Evolutionary conservation across 345 rosid species (phyloP).

Genomic region (Brassica cretica): DNA sequence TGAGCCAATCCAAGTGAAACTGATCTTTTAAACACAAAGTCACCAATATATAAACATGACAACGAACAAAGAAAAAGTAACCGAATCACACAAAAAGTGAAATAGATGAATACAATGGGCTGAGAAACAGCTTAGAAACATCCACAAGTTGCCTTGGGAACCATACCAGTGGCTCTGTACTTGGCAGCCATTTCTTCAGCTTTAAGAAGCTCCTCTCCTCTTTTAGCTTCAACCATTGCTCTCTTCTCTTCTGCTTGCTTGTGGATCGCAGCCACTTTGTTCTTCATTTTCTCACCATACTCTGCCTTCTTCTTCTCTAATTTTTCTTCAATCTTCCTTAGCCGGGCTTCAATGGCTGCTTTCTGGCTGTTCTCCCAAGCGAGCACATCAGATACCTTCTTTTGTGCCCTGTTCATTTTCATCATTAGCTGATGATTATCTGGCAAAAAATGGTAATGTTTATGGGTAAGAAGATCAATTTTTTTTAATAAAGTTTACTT

Average conservation of each 20-base stretch:
- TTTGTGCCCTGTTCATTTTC: constrained; percentile 67
- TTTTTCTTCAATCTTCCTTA: constrained; percentile 76
- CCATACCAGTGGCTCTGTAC: constrained; percentile 67
- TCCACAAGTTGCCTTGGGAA: constrained; percentile 74
- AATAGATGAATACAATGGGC: constrained; percentile 21
- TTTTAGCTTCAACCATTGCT: constrained; percentile 76
- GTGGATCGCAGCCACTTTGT: constrained; percentile 71
- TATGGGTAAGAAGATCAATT: too few relatives aligned
- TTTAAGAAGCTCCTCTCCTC: constrained; percentile 76
- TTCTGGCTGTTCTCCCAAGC: constrained; percentile 94
- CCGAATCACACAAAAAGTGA: constrained; percentile 9
- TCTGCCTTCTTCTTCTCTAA: constrained; percentile 81
- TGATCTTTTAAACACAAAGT: constrained; percentile 1
- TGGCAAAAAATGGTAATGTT: background rate
- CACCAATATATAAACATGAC: constrained; percentile 26
- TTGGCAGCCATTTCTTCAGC: constrained; percentile 91
- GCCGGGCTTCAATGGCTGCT: constrained; percentile 71
- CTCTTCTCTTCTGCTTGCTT: constrained; percentile 84
- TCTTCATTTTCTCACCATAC: constrained; percentile 79
- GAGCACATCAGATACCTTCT: constrained; percentile 58
- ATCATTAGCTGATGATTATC: constrained; percentile 3
- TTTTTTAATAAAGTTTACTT: constrained; percentile 47
- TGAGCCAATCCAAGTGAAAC: background rate
- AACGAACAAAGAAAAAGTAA: constrained; percentile 1
- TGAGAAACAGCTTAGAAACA: constrained; percentile 57